These are phyloP conservation scores for Oryza australiensis DNA, from an alignment of 176 grass and related monocot genomes.

Conservation along the genomic window DNA sequence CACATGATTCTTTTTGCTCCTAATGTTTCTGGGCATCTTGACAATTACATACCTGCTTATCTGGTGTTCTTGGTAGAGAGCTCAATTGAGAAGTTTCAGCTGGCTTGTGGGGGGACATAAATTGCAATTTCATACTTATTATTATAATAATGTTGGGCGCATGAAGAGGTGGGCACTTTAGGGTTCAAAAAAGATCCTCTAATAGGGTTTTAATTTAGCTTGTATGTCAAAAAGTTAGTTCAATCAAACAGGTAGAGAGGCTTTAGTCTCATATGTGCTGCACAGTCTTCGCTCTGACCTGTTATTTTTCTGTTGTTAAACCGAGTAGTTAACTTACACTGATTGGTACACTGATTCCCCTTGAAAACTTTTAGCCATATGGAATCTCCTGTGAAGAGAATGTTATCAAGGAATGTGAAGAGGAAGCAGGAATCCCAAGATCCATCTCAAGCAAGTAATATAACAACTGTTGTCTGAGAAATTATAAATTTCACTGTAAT, in stretches of 20 bases:
- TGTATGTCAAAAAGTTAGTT: constrained; percentile 8
- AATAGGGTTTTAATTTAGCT: background rate
- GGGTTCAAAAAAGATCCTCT: background rate
- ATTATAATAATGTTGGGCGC: background rate
- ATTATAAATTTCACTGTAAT: background rate
- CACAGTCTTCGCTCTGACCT: background rate
- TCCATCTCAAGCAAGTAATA: constrained; percentile 74
- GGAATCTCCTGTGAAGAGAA: constrained; percentile 91
- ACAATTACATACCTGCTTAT: background rate
- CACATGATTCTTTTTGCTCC: background rate
- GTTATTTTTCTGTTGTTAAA: constrained; percentile 8
- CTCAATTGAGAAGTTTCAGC: background rate
- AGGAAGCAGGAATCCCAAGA: constrained; percentile 93
- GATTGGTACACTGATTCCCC: constrained; percentile 1
- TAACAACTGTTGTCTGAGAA: constrained; percentile 30
- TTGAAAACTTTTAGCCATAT: constrained; percentile 57
- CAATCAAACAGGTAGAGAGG: background rate
- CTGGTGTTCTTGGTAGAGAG: background rate
- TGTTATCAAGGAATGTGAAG: constrained; percentile 88
- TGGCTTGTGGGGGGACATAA: background rate
- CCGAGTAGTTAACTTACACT: constrained; percentile 12
- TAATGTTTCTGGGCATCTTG: background rate
- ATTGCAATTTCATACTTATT: background rate
- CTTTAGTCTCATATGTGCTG: background rate
- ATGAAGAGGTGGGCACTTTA: background rate